phyloP scores from a whole-genome alignment of 495 filamentous ascomycete genomes.

The Parathielavia hyrcaniae region DNA sequence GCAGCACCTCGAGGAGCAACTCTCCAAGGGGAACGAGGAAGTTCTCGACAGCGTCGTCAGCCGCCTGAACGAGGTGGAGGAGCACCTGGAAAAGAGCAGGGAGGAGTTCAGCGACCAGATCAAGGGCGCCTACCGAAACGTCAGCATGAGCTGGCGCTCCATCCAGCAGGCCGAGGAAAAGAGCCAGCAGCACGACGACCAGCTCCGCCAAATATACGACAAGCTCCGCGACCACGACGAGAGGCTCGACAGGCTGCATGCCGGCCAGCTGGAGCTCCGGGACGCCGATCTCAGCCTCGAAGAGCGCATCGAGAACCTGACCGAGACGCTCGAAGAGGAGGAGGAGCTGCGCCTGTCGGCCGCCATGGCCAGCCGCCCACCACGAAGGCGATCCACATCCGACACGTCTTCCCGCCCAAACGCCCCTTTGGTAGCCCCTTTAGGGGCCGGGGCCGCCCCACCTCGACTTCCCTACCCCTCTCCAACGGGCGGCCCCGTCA shows the following conservation, averaged over 20 bases:
- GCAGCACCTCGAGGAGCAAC: constrained; percentile 43
- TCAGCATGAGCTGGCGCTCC: constrained; percentile 46
- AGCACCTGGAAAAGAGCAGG: constrained; percentile 45
- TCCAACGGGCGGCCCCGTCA: constrained; percentile 20
- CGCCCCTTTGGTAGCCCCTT: constrained; percentile 26
- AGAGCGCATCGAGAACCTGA: constrained; percentile 47
- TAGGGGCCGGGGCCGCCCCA: constrained; percentile 31
- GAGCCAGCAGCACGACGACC: constrained; percentile 39
- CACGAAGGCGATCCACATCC: constrained; percentile 32
- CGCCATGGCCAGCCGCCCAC: constrained; percentile 13
- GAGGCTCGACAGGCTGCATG: constrained; percentile 38
- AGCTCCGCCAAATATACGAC: constrained; percentile 41
- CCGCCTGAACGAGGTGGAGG: constrained; percentile 46
- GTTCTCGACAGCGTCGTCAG: constrained; percentile 39
- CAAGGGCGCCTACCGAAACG: constrained; percentile 46
- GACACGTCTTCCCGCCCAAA: constrained; percentile 28
- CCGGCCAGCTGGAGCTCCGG: constrained; percentile 43
- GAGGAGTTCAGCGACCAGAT: constrained; percentile 45
- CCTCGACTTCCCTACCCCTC: constrained; percentile 17
- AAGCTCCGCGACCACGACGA: constrained; percentile 38
- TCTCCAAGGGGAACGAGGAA: constrained; percentile 39
- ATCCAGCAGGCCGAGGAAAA: constrained; percentile 43
- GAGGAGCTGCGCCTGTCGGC: constrained; percentile 18
- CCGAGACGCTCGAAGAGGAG: constrained; percentile 35
- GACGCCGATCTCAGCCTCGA: constrained; percentile 48